Evolutionary conservation across 2,329 filamentous ascomycete species (phyloP).

Genomic region (Myriosclerotinia duriaeana): DNA sequence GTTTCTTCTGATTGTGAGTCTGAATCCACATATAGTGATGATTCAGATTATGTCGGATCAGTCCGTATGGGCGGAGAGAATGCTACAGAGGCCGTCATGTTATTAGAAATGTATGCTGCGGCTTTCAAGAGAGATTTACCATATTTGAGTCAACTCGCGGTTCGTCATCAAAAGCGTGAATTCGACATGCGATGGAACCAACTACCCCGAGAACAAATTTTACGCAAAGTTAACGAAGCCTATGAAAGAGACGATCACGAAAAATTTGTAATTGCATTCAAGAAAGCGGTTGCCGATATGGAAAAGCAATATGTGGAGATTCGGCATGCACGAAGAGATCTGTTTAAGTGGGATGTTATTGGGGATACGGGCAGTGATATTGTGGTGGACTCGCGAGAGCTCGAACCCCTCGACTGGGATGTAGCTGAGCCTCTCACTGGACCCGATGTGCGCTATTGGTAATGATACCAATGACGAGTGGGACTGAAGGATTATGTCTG

Average conservation of each 20-base stretch:
- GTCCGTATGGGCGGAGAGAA: no score
- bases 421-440: neutral
- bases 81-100: neutral
- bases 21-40: no score
- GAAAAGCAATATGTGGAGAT: neutral
- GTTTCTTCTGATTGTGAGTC: no score
- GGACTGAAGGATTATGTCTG: no score
- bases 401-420: neutral
- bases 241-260: neutral
- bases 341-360: neutral
- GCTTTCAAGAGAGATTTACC: neutral
- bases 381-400: neutral
- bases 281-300: neutral
- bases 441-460: neutral
- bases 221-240: neutral
- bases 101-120: neutral
- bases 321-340: neutral
- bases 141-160: neutral
- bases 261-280: neutral
- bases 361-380: neutral
- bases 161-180: neutral
- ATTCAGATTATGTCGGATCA: no score
- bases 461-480: no score
- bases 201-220: neutral
- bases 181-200: neutral